Percentiles rank a stretch among this genome's conserved stretches.
phyloP scores from a whole-genome alignment of 345 rosid genomes.

The Diplotaxis tenuifolia region DNA sequence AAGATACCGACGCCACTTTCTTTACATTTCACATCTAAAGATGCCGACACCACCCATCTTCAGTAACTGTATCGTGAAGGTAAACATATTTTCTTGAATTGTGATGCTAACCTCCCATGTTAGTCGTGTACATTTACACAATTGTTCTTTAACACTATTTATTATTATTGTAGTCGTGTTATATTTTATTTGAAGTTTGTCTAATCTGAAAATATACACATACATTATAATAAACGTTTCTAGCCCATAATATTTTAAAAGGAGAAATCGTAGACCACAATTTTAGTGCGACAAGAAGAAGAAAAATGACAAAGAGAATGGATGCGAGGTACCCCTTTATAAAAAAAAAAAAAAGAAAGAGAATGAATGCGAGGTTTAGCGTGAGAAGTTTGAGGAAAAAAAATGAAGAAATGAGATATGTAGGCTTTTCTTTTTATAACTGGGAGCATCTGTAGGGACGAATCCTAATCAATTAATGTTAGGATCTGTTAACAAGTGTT shows the following conservation, averaged over 20 bases:
- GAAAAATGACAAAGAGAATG: no score
- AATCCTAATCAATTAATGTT: no score
- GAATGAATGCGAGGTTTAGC: no score
- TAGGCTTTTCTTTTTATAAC: no score
- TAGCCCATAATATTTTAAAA: no score
- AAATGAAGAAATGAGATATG: not conserved
- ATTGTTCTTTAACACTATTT: not conserved
- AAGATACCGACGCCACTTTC: conserved; percentile 21
- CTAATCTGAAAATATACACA: not conserved
- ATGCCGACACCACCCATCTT: conserved; percentile 19
- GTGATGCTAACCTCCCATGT: not conserved
- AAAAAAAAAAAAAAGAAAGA: no score
- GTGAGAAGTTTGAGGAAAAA: no score
- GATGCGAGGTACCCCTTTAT: no score
- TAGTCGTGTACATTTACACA: not conserved
- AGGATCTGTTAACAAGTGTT: no score
- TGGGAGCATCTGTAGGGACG: no score
- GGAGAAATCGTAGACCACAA: not conserved
- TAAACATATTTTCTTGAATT: conserved; percentile 7
- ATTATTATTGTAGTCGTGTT: not conserved
- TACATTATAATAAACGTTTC: not conserved
- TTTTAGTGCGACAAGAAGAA: not conserved
- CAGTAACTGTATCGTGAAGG: conserved; percentile 21
- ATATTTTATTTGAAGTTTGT: not conserved
- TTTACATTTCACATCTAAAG: conserved; percentile 9